Percentiles rank a stretch among this genome's conserved stretches.
These are phyloP conservation scores for Metrosideros polymorpha DNA, from an alignment of 441 rosid species.

Conservation along the genomic window DNA sequence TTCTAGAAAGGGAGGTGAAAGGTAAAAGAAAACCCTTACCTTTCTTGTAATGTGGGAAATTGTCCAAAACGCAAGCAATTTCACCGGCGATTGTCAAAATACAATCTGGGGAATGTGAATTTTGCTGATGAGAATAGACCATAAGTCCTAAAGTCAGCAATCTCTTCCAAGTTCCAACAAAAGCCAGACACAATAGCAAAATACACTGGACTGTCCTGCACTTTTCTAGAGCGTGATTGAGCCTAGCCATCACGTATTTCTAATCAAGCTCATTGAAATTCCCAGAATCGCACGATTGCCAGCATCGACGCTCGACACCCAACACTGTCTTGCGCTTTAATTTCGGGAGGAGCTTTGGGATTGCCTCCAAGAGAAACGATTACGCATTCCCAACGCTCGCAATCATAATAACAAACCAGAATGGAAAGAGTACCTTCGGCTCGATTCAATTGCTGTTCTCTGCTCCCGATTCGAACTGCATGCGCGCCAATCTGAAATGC, in stretches of 20 bases:
- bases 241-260: background rate
- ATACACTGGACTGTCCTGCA: background rate
- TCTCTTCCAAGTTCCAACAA: too few species aligned
- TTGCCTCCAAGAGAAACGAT: background rate
- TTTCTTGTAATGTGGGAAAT: too few species aligned
- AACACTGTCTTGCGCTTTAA: background rate
- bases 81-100: too few species aligned
- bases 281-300: background rate
- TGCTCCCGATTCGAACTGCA: background rate
- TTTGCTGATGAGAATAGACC: too few species aligned
- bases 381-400: background rate
- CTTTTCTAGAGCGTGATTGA: background rate
- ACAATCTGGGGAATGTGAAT: too few species aligned
- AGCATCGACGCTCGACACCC: background rate
- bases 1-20: too few species aligned
- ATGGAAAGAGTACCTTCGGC: background rate
- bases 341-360: background rate
- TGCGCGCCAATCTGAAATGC: background rate
- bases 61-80: too few species aligned
- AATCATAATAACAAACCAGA: background rate
- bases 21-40: too few species aligned
- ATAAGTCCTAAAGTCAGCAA: too few species aligned
- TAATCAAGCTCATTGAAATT: background rate
- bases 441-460: background rate
- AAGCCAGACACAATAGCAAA: background rate